Conservation (phyloP, 768 basidiomycete genomes). For the Suillus lakei region DNA sequence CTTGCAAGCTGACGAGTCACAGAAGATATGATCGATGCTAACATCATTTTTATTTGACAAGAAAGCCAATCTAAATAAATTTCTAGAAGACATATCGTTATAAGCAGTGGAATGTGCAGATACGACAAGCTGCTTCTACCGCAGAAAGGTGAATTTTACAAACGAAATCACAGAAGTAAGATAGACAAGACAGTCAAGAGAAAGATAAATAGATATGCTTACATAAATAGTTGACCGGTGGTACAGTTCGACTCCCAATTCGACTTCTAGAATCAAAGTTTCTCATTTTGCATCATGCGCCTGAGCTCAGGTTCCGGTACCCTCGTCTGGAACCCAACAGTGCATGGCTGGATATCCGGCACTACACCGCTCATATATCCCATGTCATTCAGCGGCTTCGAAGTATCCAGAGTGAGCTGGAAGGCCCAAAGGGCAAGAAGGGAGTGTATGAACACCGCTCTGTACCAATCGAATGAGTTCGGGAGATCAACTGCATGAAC, state of each 20-base stretch:
- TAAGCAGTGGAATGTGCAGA: not conserved
- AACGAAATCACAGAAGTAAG: not conserved
- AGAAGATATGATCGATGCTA: not conserved
- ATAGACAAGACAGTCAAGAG: not conserved
- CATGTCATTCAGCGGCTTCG: too few species aligned
- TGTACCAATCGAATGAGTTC: conserved; percentile 19
- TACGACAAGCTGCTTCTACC: not conserved
- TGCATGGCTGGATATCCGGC: conserved; percentile 47
- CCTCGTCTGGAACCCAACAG: conserved; percentile 55
- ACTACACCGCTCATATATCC: not conserved
- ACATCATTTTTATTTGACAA: not conserved
- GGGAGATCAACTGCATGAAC: not conserved
- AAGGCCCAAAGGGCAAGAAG: too few species aligned
- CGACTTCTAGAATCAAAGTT: not conserved
- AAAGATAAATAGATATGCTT: not conserved
- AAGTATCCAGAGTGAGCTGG: too few species aligned
- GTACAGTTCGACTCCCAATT: not conserved
- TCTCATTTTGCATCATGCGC: conserved; percentile 7
- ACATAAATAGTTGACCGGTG: not conserved
- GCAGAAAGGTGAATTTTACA: not conserved
- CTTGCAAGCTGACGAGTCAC: not conserved
- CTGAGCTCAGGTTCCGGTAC: conserved; percentile 17
- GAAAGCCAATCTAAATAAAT: not conserved
- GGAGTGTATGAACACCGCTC: conserved; percentile 65
- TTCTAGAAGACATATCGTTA: not conserved